Evolutionary conservation across 1,139 yeast genomes (phyloP).

Genomic region (Geotrichum reessii): DNA sequence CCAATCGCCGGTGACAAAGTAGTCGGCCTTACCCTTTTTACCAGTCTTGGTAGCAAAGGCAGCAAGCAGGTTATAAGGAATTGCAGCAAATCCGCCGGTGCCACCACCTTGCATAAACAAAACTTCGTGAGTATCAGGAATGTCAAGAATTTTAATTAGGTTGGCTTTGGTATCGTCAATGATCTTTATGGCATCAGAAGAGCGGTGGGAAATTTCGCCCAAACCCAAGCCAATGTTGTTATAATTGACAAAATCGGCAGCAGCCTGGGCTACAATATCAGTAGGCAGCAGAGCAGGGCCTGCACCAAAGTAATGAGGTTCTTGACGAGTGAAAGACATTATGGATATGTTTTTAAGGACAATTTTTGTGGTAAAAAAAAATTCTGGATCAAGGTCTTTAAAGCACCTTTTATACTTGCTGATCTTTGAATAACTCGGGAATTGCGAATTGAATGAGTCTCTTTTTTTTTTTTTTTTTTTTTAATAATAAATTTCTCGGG

Average conservation of each 20-base stretch:
- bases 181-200: conserved; percentile 70
- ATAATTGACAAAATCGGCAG: conserved; percentile 69
- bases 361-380: neutral
- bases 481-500: neutral
- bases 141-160: conserved; percentile 53
- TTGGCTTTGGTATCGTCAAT: conserved; percentile 71
- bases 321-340: conserved; percentile 15
- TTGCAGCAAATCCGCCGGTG: conserved; percentile 86
- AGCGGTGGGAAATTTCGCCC: conserved; percentile 94
- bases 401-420: neutral
- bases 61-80: conserved; percentile 78
- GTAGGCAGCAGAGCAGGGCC: conserved; percentile 95
- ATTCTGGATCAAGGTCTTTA: neutral
- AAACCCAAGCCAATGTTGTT: conserved; percentile 70
- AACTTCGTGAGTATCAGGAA: conserved; percentile 91
- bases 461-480: neutral
- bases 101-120: conserved; percentile 97
- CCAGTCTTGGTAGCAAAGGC: conserved; percentile 57
- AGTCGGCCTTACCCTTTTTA: conserved; percentile 73
- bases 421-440: neutral
- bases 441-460: neutral
- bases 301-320: conserved; percentile 85
- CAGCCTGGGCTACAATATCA: conserved; percentile 78
- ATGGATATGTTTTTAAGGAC: neutral
- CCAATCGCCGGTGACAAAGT: conserved; percentile 91